Evolutionary conservation across 768 basidiomycete species (phyloP).

Genomic region (Grammothele lineata): DNA sequence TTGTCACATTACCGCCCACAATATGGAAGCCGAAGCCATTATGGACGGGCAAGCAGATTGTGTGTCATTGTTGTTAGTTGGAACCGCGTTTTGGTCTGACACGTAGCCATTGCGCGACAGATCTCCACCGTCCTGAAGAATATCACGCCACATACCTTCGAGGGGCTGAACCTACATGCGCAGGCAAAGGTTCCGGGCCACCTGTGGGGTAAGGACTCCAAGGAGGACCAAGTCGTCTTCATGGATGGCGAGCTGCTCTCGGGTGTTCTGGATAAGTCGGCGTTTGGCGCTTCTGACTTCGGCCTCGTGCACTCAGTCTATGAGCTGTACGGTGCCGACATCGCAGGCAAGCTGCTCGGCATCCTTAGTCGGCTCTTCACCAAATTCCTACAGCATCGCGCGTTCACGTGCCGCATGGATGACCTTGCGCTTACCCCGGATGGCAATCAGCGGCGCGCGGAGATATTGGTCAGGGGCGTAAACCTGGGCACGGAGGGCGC

Average conservation of each 20-base stretch:
- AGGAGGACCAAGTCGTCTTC: conserved; percentile 84
- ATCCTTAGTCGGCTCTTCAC: conserved; percentile 93
- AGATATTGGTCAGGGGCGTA: conserved; percentile 62
- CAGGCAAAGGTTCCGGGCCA: conserved; percentile 87
- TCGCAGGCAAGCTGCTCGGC: conserved; percentile 88
- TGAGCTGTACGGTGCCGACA: conserved; percentile 88
- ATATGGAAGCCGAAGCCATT: conserved; percentile 88
- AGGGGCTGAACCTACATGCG: conserved; percentile 80
- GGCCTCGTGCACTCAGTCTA: conserved; percentile 97
- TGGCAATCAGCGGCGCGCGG: conserved; percentile 66
- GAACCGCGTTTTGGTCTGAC: background rate
- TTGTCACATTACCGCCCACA: conserved; percentile 83
- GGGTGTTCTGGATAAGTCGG: conserved; percentile 94
- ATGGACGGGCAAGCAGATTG: conserved; percentile 99
- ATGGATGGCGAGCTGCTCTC: conserved; percentile 91
- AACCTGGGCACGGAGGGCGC: conserved; percentile 84
- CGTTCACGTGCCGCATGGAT: conserved; percentile 98
- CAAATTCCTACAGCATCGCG: conserved; percentile 94
- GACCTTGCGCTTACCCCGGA: conserved; percentile 86
- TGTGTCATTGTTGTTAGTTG: conserved; percentile 33
- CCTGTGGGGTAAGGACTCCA: conserved; percentile 76
- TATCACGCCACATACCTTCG: conserved; percentile 73
- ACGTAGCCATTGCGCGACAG: conserved; percentile 33
- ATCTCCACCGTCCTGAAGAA: conserved; percentile 93
- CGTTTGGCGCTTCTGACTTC: conserved; percentile 93